Evolutionary conservation across 2,329 filamentous ascomycete genomes (phyloP).

Genomic region (Aureobasidium sp.): DNA sequence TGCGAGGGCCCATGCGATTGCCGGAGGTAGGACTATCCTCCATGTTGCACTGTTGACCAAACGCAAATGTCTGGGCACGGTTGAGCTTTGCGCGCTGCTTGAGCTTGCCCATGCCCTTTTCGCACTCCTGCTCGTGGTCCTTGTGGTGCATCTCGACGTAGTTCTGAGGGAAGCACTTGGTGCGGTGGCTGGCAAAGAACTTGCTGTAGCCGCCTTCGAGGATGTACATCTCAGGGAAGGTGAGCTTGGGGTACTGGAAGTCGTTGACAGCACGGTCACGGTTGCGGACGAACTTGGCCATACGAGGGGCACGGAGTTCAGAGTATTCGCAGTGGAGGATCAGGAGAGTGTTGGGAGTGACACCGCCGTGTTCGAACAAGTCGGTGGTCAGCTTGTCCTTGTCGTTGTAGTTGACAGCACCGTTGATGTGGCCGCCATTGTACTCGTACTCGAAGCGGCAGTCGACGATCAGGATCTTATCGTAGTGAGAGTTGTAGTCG

Average conservation of each 20-base stretch:
- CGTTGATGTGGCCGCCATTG: slow-evolving; percentile 88
- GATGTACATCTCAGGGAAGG: slow-evolving; percentile 97
- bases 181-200: slow-evolving; percentile 74
- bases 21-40: slow-evolving; percentile 56
- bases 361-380: slow-evolving; percentile 59
- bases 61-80: slow-evolving; percentile 90
- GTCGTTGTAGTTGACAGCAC: slow-evolving; percentile 93
- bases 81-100: slow-evolving; percentile 81
- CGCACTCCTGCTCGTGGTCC: slow-evolving; percentile 85
- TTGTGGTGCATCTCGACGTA: slow-evolving; percentile 96
- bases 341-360: slow-evolving; percentile 66
- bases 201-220: slow-evolving; percentile 92
- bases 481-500: slow-evolving; percentile 67
- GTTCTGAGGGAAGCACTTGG: slow-evolving; percentile 83
- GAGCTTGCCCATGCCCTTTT: slow-evolving; percentile 88
- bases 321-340: slow-evolving; percentile 99
- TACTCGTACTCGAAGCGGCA: slow-evolving; percentile 99
- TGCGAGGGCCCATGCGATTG: slow-evolving; percentile 24
- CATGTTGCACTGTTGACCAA: slow-evolving; percentile 63
- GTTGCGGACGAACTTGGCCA: slow-evolving; percentile 88
- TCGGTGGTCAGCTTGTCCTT: slow-evolving; percentile 78
- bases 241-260: slow-evolving; percentile 77
- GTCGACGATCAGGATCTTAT: slow-evolving; percentile 82
- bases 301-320: slow-evolving; percentile 88
- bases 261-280: slow-evolving; percentile 81